phyloP scores from a whole-genome alignment of 768 basidiomycete genomes.

The Amanita pallidorosea region DNA sequence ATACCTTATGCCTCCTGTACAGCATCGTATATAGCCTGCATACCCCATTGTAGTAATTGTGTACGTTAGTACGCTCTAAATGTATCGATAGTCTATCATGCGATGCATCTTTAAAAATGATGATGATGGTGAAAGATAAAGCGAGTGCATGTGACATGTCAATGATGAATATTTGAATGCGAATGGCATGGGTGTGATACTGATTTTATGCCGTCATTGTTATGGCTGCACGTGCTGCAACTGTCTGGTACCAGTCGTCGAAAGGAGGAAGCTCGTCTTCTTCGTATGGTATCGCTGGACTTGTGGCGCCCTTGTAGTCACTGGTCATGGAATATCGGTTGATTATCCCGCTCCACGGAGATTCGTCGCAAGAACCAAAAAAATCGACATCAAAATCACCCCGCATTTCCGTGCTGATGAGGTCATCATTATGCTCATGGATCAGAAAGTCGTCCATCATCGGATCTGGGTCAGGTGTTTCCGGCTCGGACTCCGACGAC shows the following conservation, averaged over 20 bases:
- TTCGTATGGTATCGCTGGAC: conserved; percentile 17
- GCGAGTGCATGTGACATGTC: conserved; percentile 3
- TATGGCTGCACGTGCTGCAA: conserved; percentile 10
- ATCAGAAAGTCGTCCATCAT: neutral
- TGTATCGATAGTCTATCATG: conserved; percentile 1
- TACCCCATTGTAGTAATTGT: neutral
- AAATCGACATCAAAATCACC: neutral
- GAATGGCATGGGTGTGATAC: neutral
- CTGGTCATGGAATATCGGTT: conserved; percentile 5
- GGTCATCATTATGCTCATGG: neutral
- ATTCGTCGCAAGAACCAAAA: neutral
- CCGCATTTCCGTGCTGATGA: neutral
- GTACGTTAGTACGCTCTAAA: neutral
- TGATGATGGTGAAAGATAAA: neutral
- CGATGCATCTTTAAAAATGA: conserved; percentile 1
- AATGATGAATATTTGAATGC: neutral
- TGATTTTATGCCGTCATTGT: neutral
- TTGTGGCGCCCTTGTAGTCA: conserved; percentile 3
- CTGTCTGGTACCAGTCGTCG: conserved; percentile 28
- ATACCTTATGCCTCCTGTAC: neutral
- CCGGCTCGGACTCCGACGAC: conserved; percentile 5
- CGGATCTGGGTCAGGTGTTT: neutral
- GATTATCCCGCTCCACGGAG: neutral
- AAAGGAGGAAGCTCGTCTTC: conserved; percentile 30
- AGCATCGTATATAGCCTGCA: conserved; percentile 1